phyloP scores from a whole-genome alignment of 2,329 filamentous ascomycete species.

The Cadophora sp. region DNA sequence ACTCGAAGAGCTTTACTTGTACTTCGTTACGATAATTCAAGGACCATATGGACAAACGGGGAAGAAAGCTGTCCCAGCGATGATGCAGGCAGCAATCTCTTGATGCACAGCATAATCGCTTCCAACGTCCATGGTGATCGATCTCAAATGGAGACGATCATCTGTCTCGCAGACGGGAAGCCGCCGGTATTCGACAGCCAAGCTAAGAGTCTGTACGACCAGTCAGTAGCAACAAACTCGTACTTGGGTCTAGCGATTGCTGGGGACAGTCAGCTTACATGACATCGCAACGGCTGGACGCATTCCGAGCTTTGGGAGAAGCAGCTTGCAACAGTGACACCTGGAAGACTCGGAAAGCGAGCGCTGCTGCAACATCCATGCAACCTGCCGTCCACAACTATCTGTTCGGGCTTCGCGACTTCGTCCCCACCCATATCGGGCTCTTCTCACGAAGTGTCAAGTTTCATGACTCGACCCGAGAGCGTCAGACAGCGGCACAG shows the following conservation, averaged over 20 bases:
- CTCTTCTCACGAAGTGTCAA: constrained; percentile 28
- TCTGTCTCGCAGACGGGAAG: constrained; percentile 24
- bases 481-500: constrained; percentile 25
- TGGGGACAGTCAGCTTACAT: constrained; percentile 4
- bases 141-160: constrained; percentile 21
- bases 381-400: constrained; percentile 22
- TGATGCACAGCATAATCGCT: constrained; percentile 4
- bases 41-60: neutral
- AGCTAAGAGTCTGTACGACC: neutral
- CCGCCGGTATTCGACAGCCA: constrained; percentile 1
- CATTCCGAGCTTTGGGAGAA: constrained; percentile 11
- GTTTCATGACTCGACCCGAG: constrained; percentile 33
- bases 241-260: neutral
- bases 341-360: neutral
- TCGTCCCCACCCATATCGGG: constrained; percentile 23
- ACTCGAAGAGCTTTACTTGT: neutral
- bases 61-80: neutral
- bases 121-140: constrained; percentile 19
- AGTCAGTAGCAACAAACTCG: neutral
- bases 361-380: constrained; percentile 11
- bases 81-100: neutral
- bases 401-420: constrained; percentile 20
- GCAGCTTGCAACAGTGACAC: constrained; percentile 18
- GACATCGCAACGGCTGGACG: constrained; percentile 13
- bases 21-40: neutral